phyloP scores from a whole-genome alignment of 176 grass and related monocot species.

The Puya raimondii region DNA sequence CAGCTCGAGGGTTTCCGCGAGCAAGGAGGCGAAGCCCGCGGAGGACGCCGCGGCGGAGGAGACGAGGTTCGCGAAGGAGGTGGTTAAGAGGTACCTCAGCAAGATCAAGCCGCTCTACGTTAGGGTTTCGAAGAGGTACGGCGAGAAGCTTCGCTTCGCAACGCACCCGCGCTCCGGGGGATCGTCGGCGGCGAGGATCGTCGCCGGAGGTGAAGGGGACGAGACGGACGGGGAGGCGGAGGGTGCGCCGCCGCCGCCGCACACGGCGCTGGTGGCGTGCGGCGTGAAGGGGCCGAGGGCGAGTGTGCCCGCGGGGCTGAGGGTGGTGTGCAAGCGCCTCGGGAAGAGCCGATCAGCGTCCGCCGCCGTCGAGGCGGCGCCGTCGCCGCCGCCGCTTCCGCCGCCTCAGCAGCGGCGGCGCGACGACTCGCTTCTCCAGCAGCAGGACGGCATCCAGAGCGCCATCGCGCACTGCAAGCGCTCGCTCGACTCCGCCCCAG shows the following conservation, averaged over 20 bases:
- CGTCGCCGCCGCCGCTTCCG: neutral
- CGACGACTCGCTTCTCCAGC: slow-evolving; percentile 77
- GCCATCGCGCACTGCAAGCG: slow-evolving; percentile 95
- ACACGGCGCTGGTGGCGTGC: slow-evolving; percentile 46
- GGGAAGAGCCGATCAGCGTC: slow-evolving; percentile 88
- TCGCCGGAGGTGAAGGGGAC: neutral
- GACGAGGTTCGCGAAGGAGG: slow-evolving; percentile 57
- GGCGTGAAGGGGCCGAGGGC: slow-evolving; percentile 56
- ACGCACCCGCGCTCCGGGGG: slow-evolving; percentile 42
- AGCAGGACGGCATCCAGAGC: slow-evolving; percentile 92
- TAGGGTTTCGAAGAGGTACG: slow-evolving; percentile 58
- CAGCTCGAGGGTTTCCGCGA: slow-evolving; percentile 19
- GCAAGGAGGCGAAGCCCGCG: slow-evolving; percentile 6
- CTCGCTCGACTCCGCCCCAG: slow-evolving; percentile 69
- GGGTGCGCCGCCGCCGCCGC: neutral
- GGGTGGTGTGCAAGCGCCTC: slow-evolving; percentile 75
- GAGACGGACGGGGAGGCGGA: neutral
- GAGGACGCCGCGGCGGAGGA: slow-evolving; percentile 44
- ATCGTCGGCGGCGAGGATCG: slow-evolving; percentile 12
- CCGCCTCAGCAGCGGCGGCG: slow-evolving; percentile 30
- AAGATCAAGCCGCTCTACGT: slow-evolving; percentile 84
- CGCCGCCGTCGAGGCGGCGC: slow-evolving; percentile 38
- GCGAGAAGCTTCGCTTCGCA: slow-evolving; percentile 53
- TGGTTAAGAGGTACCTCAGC: slow-evolving; percentile 63
- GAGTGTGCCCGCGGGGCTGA: slow-evolving; percentile 59